Conservation (phyloP, 2,329 filamentous ascomycete species). For the Chaetothyriales sp. region DNA sequence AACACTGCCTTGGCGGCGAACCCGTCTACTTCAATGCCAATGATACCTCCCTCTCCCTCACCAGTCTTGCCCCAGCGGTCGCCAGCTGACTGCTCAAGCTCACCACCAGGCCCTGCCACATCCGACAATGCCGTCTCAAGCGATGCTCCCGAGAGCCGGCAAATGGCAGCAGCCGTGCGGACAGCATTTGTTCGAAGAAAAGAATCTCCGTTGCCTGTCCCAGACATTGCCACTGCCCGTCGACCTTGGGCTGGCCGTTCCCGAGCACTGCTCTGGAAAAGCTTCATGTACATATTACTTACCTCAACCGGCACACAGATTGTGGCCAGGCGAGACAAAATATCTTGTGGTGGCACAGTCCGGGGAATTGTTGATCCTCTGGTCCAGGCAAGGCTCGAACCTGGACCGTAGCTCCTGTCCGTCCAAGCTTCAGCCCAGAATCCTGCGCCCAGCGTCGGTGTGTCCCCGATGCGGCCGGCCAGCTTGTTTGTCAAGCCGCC, state of each 20-base stretch:
- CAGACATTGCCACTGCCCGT: constrained; percentile 38
- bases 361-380: neutral
- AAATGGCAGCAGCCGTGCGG: constrained; percentile 57
- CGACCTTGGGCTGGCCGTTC: neutral
- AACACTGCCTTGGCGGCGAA: constrained; percentile 45
- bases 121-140: constrained; percentile 45
- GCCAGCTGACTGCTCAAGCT: constrained; percentile 59
- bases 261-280: neutral
- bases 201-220: constrained; percentile 78
- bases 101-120: constrained; percentile 55
- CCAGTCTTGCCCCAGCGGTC: constrained; percentile 57
- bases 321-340: neutral
- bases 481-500: constrained; percentile 83
- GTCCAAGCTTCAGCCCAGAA: constrained; percentile 60
- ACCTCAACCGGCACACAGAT: neutral
- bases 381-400: neutral
- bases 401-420: neutral
- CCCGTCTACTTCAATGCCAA: constrained; percentile 45
- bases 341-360: neutral
- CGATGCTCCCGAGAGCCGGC: constrained; percentile 43
- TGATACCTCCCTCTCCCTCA: constrained; percentile 73
- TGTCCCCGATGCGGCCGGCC: constrained; percentile 72
- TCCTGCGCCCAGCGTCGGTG: constrained; percentile 65
- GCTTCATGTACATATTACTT: neutral
- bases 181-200: constrained; percentile 60